Base-by-base conservation (phyloP, 805 yeast genomes). In the Ogataea methylovora region DNA sequence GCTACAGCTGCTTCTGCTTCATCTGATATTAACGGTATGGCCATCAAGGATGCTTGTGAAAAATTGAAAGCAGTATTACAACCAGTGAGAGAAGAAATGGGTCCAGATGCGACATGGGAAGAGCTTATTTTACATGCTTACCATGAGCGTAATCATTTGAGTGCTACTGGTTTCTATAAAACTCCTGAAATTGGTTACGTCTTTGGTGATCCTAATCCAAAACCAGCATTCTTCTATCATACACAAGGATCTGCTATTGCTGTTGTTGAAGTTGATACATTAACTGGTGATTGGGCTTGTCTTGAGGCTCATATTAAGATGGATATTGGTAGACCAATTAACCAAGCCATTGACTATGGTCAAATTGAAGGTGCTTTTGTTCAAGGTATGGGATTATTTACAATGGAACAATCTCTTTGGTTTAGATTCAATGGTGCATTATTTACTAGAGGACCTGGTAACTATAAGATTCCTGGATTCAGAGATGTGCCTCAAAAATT, bases 1-100 rank as follows among this genome's bases (percentile, higher is more conserved):
- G 65, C 73, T 2, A 62, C 73, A 5, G 72, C 73, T 0, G 73
- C 73, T 1, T 65, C 71, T 4, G 69, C 73, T 1, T 62, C 72
- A 5, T 60, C 67, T 26, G 73, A 68, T 43, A 48, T 68, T 38
- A 68, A 68, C 41, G 73, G 73, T 30, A 62, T 60, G 66, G 73
- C 73, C 1, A 56, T 68, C 12, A 62, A 67, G 39, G 42, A 60
- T 37, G 73, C 73, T 0, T 67, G 72, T 43, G 67, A 62, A 34
- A 63, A 63, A 42, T 42, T 68, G 41, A 67, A 65, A 32, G 58
- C 48, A 35, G 48, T 73, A 18, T 50, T 68, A 31, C 38, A 46
- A 23, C 71, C 71, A 7, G 52, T 64, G 30, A 53, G 59, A 15
- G 58, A 55, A 34, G 48, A 49, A 39, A 27, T 61, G 8, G 66